Base-by-base conservation (phyloP, 179 eudicot species). In the Spergularia azorica region DNA sequence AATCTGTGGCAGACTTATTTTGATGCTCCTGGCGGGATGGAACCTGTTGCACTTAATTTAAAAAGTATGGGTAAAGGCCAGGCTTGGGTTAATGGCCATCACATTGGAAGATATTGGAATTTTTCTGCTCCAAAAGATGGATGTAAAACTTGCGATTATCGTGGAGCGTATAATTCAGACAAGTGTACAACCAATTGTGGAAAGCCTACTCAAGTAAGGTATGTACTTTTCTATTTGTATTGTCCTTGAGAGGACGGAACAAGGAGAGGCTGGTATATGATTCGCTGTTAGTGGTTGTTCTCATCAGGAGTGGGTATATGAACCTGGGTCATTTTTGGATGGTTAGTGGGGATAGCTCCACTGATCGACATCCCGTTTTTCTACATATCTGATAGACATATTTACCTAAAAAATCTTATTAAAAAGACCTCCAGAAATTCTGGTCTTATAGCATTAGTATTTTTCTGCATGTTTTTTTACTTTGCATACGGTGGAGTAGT, bases 21-120 rank as follows among this genome's bases (percentile, higher is more conserved):
- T 79, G 91, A 90, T 79, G 87, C 90, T 66, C 94, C 89, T 43
- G 87, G 57, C 63, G 98, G 95, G 57, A 76, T 74, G 39, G 93
- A 93, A 58, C 98, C 97, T 5, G 91, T 93, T 81, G 93, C 88
- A 69, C 85, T 95, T 81, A 79, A 93, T 79, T 77, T 95, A 72
- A 77, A 85, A 62, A 91, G 97, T 79, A 93, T 95, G 98, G 97
- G 97, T 51, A 95, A 95, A 86, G 98, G 98, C 59, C 95, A 91
- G 81, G 95, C 86, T 56, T 95, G 98, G 98, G 92, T 95, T 51
- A 95, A 95, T 79, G 95, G 98, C 74, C 93, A 93, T 82, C 93
- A 90, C 79, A 86, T 95, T 41, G 98, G 98, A 83, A 87, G 98
- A 82, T 95, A 90, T 75, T 95, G 98, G 98, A 90, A 84, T 62